Conservation (phyloP, 495 filamentous ascomycete genomes). For the Penicillium pancosmium region DNA sequence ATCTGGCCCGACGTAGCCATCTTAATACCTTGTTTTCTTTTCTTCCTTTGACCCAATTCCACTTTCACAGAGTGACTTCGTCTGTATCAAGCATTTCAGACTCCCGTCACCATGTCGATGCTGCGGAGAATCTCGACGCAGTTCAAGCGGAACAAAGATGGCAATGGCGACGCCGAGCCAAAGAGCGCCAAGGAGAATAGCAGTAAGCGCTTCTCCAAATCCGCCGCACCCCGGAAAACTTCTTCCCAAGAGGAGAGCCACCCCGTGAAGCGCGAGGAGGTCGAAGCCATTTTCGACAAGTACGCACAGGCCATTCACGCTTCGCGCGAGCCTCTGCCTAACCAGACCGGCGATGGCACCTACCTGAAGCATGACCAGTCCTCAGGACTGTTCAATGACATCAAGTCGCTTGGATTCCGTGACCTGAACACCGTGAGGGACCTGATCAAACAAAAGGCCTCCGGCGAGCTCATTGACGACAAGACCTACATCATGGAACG, state of each 20-base stretch:
- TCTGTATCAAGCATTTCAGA: slow-evolving; percentile 16
- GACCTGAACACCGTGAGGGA: slow-evolving; percentile 59
- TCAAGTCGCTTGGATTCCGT: slow-evolving; percentile 62
- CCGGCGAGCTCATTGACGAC: slow-evolving; percentile 65
- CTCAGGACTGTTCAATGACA: slow-evolving; percentile 62
- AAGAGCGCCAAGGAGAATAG: slow-evolving; percentile 38
- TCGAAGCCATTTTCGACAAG: slow-evolving; percentile 57
- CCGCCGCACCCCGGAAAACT: slow-evolving; percentile 33
- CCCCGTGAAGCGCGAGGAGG: slow-evolving; percentile 41
- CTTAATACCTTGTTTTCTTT: slow-evolving; percentile 11
- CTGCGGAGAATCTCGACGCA: slow-evolving; percentile 56
- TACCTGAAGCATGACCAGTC: slow-evolving; percentile 52
- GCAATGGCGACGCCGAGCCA: slow-evolving; percentile 43
- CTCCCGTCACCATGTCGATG: slow-evolving; percentile 44
- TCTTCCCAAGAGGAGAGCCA: slow-evolving; percentile 36
- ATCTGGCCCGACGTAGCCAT: slow-evolving; percentile 20
- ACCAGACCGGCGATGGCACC: slow-evolving; percentile 65
- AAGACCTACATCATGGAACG: slow-evolving; percentile 81
- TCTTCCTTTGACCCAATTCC: slow-evolving; percentile 13
- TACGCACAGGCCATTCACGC: slow-evolving; percentile 68
- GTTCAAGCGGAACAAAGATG: slow-evolving; percentile 53
- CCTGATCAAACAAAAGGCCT: slow-evolving; percentile 52
- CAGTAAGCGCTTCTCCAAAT: slow-evolving; percentile 45
- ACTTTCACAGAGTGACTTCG: slow-evolving; percentile 14
- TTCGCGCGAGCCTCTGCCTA: slow-evolving; percentile 65